Evolutionary conservation across 2,329 filamentous ascomycete genomes (phyloP).

Genomic region (Penicillium sp.): DNA sequence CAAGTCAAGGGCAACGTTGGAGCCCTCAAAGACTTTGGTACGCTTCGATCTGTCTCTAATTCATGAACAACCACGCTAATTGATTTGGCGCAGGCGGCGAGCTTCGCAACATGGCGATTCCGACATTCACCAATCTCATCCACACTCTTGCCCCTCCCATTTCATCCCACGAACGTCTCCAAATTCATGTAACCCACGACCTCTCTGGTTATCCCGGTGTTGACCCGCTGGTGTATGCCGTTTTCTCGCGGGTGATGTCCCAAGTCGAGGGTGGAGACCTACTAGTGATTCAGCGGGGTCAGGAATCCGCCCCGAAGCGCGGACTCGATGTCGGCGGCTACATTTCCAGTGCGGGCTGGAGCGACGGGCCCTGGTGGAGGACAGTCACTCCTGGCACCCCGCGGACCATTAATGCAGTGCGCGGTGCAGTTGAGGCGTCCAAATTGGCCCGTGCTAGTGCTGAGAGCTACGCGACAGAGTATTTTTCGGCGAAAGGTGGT

Average conservation of each 20-base stretch:
- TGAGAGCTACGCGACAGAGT: conserved; percentile 82
- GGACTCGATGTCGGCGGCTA: conserved; percentile 47
- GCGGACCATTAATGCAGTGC: conserved; percentile 75
- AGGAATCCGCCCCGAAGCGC: conserved; percentile 72
- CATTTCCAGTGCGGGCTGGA: conserved; percentile 62
- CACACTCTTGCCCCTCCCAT: conserved; percentile 96
- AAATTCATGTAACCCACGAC: conserved; percentile 97
- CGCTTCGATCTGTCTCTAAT: background rate
- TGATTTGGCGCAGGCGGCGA: conserved; percentile 67
- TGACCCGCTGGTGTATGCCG: conserved; percentile 85
- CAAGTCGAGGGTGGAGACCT: conserved; percentile 97
- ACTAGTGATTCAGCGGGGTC: conserved; percentile 88
- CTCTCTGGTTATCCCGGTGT: conserved; percentile 90
- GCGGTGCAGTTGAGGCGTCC: conserved; percentile 78
- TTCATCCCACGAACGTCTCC: conserved; percentile 90
- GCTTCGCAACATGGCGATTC: conserved; percentile 78
- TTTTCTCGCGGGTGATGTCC: conserved; percentile 96
- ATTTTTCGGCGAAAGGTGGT: conserved; percentile 74
- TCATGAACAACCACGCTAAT: conserved; percentile 1
- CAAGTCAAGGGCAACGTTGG: conserved; percentile 89
- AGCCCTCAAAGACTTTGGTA: conserved; percentile 72
- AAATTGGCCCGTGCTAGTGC: conserved; percentile 88
- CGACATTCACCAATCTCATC: conserved; percentile 91
- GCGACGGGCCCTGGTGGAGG: conserved; percentile 95
- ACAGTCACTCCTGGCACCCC: conserved; percentile 55